Conservation (phyloP, 2,329 filamentous ascomycete genomes). For the Trichoderma polysporum region DNA sequence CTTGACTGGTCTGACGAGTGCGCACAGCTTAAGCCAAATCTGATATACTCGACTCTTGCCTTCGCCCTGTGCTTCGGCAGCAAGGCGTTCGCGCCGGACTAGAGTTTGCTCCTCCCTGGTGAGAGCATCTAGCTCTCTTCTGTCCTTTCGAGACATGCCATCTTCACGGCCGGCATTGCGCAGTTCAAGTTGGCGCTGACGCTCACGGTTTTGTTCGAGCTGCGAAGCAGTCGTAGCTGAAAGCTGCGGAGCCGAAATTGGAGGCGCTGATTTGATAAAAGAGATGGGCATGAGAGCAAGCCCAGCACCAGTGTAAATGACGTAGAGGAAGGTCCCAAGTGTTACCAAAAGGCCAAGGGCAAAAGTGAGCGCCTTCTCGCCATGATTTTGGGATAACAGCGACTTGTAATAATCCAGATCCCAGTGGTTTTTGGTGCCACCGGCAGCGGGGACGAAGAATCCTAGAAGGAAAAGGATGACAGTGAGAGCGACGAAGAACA, state of each 20-base stretch:
- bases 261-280: conserved; percentile 87
- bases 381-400: conserved; percentile 74
- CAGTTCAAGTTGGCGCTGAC: conserved; percentile 86
- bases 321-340: conserved; percentile 80
- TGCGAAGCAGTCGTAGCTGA: conserved; percentile 75
- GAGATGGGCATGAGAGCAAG: conserved; percentile 85
- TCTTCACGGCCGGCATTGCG: conserved; percentile 75
- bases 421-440: conserved; percentile 63
- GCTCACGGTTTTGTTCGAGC: conserved; percentile 83
- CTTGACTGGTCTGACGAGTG: conserved; percentile 83
- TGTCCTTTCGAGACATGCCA: conserved; percentile 78
- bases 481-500: conserved; percentile 77
- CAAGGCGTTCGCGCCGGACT: conserved; percentile 82
- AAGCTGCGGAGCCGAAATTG: conserved; percentile 77
- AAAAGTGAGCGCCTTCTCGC: conserved; percentile 90
- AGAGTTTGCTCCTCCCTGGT: conserved; percentile 89
- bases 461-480: conserved; percentile 85
- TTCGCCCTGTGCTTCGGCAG: conserved; percentile 76
- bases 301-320: conserved; percentile 84
- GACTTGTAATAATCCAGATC: conserved; percentile 92
- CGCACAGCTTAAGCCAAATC: conserved; percentile 76
- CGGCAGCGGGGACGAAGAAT: conserved; percentile 86
- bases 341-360: conserved; percentile 84
- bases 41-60: conserved; percentile 72
- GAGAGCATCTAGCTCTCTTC: conserved; percentile 82